Conservation (phyloP, 2,329 filamentous ascomycete genomes). For the Neofusicoccum laricinum region DNA sequence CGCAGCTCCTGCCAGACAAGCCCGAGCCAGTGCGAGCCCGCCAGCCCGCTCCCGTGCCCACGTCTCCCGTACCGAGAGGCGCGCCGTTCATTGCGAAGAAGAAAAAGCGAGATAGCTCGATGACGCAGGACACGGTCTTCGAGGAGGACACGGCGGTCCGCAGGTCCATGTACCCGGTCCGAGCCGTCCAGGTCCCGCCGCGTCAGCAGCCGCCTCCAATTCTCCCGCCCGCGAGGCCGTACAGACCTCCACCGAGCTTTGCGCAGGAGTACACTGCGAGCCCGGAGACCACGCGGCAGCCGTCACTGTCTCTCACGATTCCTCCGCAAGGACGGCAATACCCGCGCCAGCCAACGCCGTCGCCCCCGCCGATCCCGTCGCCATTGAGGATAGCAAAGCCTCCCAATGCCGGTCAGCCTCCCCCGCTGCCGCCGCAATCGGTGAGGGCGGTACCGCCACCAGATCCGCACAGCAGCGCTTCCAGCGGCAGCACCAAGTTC, state of each 20-base stretch:
- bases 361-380: conserved; percentile 22
- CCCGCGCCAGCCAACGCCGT: conserved; percentile 3
- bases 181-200: neutral
- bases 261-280: neutral
- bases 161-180: conserved; percentile 1
- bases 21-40: conserved; percentile 16
- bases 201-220: neutral
- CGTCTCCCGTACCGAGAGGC: neutral
- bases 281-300: neutral
- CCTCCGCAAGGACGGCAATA: neutral
- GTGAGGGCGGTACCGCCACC: neutral
- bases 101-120: conserved; percentile 26
- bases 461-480: conserved; percentile 4
- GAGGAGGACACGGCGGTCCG: conserved; percentile 27
- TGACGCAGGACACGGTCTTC: conserved; percentile 36
- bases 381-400: conserved; percentile 5
- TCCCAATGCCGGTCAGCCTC: neutral
- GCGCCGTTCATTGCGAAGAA: conserved; percentile 5
- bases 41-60: conserved; percentile 16
- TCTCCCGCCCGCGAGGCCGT: neutral
- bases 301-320: neutral
- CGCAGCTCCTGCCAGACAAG: conserved; percentile 25
- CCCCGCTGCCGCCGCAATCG: neutral
- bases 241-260: conserved; percentile 2
- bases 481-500: conserved; percentile 9